Evolutionary conservation across 352 stramenopile genomes (phyloP).

Genomic region (Globisporangium spinosum): DNA sequence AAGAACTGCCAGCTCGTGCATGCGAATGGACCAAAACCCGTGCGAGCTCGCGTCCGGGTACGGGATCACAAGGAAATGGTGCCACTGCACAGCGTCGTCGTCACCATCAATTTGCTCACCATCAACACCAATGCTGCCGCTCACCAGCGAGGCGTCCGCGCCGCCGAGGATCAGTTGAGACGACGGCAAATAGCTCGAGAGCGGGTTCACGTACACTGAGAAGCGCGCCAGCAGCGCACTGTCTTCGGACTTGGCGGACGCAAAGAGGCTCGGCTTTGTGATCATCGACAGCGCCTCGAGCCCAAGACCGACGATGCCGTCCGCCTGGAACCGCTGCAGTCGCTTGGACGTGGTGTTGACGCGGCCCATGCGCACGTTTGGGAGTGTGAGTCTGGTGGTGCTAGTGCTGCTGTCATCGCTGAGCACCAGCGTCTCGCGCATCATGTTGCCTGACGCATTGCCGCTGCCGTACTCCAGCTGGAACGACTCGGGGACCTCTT

Average conservation of each 20-base stretch:
- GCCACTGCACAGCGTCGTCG: conserved; percentile 25
- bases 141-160: conserved; percentile 37
- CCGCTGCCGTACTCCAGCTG: conserved; percentile 67
- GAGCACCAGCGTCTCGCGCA: conserved; percentile 45
- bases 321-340: conserved; percentile 50
- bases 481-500: conserved; percentile 31
- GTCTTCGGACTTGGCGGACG: conserved; percentile 5
- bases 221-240: conserved; percentile 35
- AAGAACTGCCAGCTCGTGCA: conserved; percentile 33
- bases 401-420: conserved; percentile 14
- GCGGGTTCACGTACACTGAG: conserved; percentile 66
- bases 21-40: conserved; percentile 58
- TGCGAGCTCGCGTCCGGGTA: conserved; percentile 28
- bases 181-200: conserved; percentile 32
- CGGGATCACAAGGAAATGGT: conserved; percentile 44
- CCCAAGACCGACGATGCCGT: conserved; percentile 63
- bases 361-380: conserved; percentile 39
- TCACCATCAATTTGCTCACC: neutral
- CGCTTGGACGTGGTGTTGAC: conserved; percentile 41
- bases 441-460: conserved; percentile 40
- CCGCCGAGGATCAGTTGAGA: conserved; percentile 63
- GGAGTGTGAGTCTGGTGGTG: conserved; percentile 23
- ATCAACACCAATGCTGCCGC: neutral
- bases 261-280: conserved; percentile 48
- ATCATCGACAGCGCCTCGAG: conserved; percentile 51